Base-by-base conservation (phyloP, 352 stramenopile genomes). In the Globisporangium irregulare region DNA sequence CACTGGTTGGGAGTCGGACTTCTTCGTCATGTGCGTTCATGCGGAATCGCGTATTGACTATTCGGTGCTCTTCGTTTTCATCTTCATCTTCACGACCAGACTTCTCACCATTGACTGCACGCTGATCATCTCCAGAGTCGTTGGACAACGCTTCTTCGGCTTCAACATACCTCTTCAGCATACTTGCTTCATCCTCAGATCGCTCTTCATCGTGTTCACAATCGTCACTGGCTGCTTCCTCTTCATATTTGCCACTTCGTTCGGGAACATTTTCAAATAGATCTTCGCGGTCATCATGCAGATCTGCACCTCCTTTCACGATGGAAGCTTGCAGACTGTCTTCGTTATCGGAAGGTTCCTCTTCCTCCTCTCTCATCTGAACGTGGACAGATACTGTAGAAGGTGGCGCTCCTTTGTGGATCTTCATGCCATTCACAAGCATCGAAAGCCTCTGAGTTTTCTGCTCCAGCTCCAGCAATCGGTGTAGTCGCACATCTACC, bases 391-490 rank as follows among this genome's bases (percentile, higher is more conserved):
- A 38, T 36, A 0, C 15, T 22, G 25, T 12, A 22, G 27, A 32
- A 5, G n/a, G 27, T 1, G 10, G 5, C 10, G 4, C 20, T 14
- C 4, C 9, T 43, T 41, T 62, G 18, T 18, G 20, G 38, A n/a
- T n/a, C 25, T 71, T 62, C 15, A 71, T 59, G 27, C 29, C 53
- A 14, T 2, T 67, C 36, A 71, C 59, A 7, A 71, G 59, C 53
- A 14, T 36, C 22, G 66, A 59, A 34, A 71, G 59, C n/a, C n/a
- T 32, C 29, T 8, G 20, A 2, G 59, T 27, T 48, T 71, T 67
- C 41, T 62, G 59, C 24, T 71, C 66, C 27, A 71, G 59, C 59
- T 55, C 59, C 25, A 71, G 32, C 15, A 71, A 34, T 24, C 66
- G 29, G 1, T 14, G 59, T 43, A 71, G 0, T 1, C 59, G 53